Conservation (phyloP, 805 yeast genomes). For the Kodamaea kakaduensis region DNA sequence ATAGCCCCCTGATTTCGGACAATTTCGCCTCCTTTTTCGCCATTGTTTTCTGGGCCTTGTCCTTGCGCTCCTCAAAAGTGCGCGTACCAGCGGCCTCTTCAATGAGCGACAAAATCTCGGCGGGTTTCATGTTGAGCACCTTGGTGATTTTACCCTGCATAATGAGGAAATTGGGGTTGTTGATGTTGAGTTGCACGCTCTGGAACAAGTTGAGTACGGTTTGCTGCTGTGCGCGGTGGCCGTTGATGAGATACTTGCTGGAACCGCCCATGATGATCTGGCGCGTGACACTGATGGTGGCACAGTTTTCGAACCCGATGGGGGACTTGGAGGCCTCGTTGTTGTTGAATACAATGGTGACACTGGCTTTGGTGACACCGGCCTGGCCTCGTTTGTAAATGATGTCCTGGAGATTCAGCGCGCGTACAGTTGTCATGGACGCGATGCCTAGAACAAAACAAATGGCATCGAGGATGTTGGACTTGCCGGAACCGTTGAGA, state of each 20-base stretch:
- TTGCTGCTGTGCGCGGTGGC: constrained; percentile 93
- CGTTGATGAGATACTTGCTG: constrained; percentile 88
- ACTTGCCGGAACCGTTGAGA: constrained; percentile 94
- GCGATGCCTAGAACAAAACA: constrained; percentile 98
- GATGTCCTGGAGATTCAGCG: constrained; percentile 86
- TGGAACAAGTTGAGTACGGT: constrained; percentile 88
- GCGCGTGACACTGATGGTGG: constrained; percentile 85
- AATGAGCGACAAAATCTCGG: constrained; percentile 81
- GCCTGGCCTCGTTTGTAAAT: constrained; percentile 98
- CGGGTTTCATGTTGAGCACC: constrained; percentile 92
- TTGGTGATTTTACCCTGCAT: constrained; percentile 99
- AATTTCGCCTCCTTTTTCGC: constrained; percentile 84
- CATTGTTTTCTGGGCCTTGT: constrained; percentile 88
- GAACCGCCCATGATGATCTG: constrained; percentile 89
- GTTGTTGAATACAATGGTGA: constrained; percentile 92
- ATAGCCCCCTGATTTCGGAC: constrained; percentile 65
- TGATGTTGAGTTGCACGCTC: constrained; percentile 91
- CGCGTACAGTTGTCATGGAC: constrained; percentile 91
- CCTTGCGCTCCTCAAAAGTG: constrained; percentile 90
- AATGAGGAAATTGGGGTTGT: constrained; percentile 93
- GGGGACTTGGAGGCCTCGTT: constrained; percentile 73
- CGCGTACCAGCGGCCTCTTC: constrained; percentile 99
- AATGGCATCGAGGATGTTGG: constrained; percentile 93
- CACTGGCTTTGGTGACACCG: constrained; percentile 95
- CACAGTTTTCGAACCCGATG: constrained; percentile 74